Evolutionary conservation across 2,329 filamentous ascomycete genomes (phyloP).

Genomic region (Metarhizium anisopliae): DNA sequence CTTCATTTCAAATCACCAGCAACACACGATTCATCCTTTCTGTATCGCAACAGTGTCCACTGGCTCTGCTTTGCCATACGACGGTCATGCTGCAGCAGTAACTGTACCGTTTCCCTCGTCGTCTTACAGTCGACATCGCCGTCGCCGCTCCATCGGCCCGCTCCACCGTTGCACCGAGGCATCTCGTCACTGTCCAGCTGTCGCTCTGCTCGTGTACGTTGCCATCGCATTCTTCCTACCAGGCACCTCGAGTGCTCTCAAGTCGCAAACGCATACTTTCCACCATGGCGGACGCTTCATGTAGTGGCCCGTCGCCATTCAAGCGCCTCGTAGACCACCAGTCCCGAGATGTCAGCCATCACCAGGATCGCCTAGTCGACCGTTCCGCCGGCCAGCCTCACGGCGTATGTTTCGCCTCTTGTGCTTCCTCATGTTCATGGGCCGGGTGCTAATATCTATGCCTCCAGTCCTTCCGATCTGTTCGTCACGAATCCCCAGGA

Average conservation of each 20-base stretch:
- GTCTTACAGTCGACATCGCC: not conserved
- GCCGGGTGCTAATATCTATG: not conserved
- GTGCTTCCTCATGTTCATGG: not conserved
- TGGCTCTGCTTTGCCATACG: not conserved
- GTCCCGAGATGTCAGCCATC: constrained; percentile 30
- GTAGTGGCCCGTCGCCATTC: constrained; percentile 32
- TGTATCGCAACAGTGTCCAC: not conserved
- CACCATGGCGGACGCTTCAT: constrained; percentile 32
- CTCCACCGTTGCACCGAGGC: constrained; percentile 4
- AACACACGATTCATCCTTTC: too few relatives aligned
- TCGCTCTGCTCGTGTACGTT: too few relatives aligned
- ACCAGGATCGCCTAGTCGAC: constrained; percentile 29
- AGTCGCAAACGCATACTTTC: not conserved
- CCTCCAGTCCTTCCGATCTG: constrained; percentile 26
- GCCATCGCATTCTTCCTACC: not conserved
- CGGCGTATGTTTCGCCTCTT: constrained; percentile 18
- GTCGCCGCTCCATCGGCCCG: not conserved
- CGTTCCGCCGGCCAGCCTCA: constrained; percentile 17
- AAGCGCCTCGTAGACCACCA: constrained; percentile 34
- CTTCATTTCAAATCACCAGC: not conserved
- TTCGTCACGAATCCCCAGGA: constrained; percentile 16
- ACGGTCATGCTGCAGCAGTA: not conserved
- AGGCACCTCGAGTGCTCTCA: not conserved
- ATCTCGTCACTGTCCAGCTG: not conserved
- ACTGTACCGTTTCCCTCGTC: not conserved